Base-by-base conservation (phyloP, 1,139 yeast species). In the Magnusiomyces clavatus region DNA sequence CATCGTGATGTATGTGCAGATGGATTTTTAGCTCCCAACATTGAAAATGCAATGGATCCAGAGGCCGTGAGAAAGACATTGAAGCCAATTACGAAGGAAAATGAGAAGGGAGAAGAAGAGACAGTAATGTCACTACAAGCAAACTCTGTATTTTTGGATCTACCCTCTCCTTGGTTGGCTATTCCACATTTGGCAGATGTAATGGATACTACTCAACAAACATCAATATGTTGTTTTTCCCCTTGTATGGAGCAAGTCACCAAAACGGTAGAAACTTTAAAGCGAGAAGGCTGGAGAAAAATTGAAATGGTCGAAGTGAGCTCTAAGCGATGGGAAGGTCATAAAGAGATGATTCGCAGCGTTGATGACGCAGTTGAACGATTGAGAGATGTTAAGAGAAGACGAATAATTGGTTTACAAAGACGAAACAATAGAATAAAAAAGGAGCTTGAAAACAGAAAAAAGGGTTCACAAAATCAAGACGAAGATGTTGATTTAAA, bases 241-340 rank as follows among this genome's bases (percentile, higher is more conserved):
- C 99, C 99, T 10, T 94, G 99, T 69, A 87, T 94, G 51, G 99
- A 94, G 69, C 99, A 94, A 70, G 98, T 94, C 2, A 83, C 83
- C 54, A 82, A 86, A 61, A 86, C 97, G 0, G 81, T 92, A 12
- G 83, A 78, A 58, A 83, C 86, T 0, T 72, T 94, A 55, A 82
- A 83, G 58, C 77, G 74, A 38, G 69, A 81, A 49, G 96, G 95
- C 0, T 94, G 97, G 96, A 77, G 78, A n/a, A 78, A 80, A 42
- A 82, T 94, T 37, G 96, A 94, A 67, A 86, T 89, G 90, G 95
- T 90, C 6, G 98, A 92, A 65, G 83, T 90, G 44, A 83, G 86
- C 40, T 87, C 92, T 1, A 80, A 79, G 60, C 78, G 87, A 58
- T 92, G 94, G 88, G 97, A 90, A 66, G 88, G 95, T 17, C 82